phyloP scores from a whole-genome alignment of 2,329 filamentous ascomycete species.

The Raffaelea ambrosiae region DNA sequence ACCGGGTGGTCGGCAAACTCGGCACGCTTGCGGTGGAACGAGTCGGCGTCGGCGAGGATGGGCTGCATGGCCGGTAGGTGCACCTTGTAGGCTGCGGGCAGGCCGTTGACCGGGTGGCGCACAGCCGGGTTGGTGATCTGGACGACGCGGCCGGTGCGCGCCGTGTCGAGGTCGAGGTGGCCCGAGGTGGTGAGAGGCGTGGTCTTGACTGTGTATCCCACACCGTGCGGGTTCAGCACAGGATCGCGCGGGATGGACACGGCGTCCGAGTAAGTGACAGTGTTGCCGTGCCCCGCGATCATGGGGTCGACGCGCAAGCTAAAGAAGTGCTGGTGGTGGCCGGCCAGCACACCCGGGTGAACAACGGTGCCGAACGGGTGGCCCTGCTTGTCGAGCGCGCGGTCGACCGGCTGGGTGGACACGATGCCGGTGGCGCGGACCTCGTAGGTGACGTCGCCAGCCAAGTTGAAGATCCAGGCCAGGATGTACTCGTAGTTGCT shows the following conservation, averaged over 20 bases:
- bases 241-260: slow-evolving; percentile 31
- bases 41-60: slow-evolving; percentile 29
- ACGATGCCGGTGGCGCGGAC: slow-evolving; percentile 59
- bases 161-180: slow-evolving; percentile 44
- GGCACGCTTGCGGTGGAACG: slow-evolving; percentile 29
- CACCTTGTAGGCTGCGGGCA: slow-evolving; percentile 37
- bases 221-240: slow-evolving; percentile 41
- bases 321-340: slow-evolving; percentile 66
- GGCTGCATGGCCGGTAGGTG: slow-evolving; percentile 36
- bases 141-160: slow-evolving; percentile 38
- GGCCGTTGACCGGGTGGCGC: slow-evolving; percentile 32
- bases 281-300: slow-evolving; percentile 34
- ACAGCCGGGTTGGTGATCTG: slow-evolving; percentile 38
- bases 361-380: slow-evolving; percentile 52
- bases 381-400: slow-evolving; percentile 43
- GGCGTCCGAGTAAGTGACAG: slow-evolving; percentile 32
- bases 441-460: slow-evolving; percentile 53
- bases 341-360: slow-evolving; percentile 53
- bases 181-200: slow-evolving; percentile 32
- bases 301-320: slow-evolving; percentile 55
- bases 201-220: slow-evolving; percentile 33
- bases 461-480: slow-evolving; percentile 48
- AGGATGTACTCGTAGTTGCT: slow-evolving; percentile 62
- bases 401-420: slow-evolving; percentile 43
- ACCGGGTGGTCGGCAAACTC: slow-evolving; percentile 34